A percentile compares a stretch with the other conserved stretches of the same genome.
These are phyloP conservation scores for Penicillium palitans DNA, from an alignment of 2,329 filamentous ascomycete species.

Conservation along the genomic window DNA sequence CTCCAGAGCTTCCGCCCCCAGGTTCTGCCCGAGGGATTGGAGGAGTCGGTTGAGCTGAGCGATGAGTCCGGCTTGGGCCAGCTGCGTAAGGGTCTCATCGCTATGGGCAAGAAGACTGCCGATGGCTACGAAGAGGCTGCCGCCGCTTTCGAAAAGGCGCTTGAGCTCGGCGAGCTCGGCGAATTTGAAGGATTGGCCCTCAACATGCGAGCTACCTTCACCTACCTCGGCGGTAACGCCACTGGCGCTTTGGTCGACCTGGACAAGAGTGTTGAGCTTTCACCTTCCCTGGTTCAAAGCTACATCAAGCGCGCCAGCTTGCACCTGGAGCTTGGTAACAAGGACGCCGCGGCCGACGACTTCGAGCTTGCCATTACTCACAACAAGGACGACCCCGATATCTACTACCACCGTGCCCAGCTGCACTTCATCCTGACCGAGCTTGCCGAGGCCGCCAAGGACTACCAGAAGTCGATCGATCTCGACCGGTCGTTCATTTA, in stretches of 20 bases:
- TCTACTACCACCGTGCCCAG: constrained; percentile 98
- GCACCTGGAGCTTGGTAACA: constrained; percentile 89
- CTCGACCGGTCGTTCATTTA: constrained; percentile 96
- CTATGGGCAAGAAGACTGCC: constrained; percentile 80
- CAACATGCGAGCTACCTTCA: constrained; percentile 96
- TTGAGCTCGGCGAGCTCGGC: constrained; percentile 77
- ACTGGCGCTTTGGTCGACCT: constrained; percentile 79
- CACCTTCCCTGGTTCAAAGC: constrained; percentile 86
- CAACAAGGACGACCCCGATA: constrained; percentile 87
- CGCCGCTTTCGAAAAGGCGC: constrained; percentile 79
- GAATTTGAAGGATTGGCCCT: constrained; percentile 87
- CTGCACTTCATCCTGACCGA: constrained; percentile 97
- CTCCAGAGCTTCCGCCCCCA: constrained; percentile 94
- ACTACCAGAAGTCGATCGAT: constrained; percentile 99
- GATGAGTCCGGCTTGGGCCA: constrained; percentile 81
- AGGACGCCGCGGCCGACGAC: constrained; percentile 81
- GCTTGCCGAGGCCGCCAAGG: constrained; percentile 89
- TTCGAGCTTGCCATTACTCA: constrained; percentile 83
- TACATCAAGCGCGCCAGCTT: constrained; percentile 99
- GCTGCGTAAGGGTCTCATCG: constrained; percentile 77
- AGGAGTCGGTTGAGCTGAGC: constrained; percentile 74
- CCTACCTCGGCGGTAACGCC: constrained; percentile 87
- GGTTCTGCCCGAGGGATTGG: constrained; percentile 75
- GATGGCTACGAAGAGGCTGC: constrained; percentile 91
- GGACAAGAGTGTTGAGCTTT: constrained; percentile 87